Evolutionary conservation across 2,329 filamentous ascomycete species (phyloP), one percentile per base, ranked within the genome.

Genomic region (Penicillium janthinellum): DNA sequence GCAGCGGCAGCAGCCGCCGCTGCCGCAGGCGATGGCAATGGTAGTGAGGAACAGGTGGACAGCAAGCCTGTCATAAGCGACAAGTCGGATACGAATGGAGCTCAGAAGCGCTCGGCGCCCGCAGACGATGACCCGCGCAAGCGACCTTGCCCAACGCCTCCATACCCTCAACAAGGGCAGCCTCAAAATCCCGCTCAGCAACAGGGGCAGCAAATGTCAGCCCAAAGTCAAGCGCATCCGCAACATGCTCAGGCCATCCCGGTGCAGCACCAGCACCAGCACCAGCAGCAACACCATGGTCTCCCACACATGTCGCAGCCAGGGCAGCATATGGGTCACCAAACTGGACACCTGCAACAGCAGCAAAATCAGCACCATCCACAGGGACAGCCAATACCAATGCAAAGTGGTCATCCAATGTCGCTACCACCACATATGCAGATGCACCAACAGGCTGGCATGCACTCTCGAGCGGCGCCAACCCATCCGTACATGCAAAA

Each of bases 1-100:
- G 67, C 70, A n/a, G 54, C 67, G 39, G 62, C 66, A 0, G 71
- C 67, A 4, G 68, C 64, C 1, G 68, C 68, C n/a, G 62, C 66
- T 5, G 68, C 62, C 0, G 71, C 70, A 0, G 70, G 63, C 8
- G 67, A 69, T 2, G 62, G 62, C 8, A 60, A 55, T 42, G 65
- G 65, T 5, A 70, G 67, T 15, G 62, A 65, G 17, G 47, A 25
- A 12, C 60, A 62, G 25, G 55, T 35, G 10, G 60, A 65, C 0
- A 60, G 28, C 15, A 54, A 60, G 22, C n/a, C 57, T 8, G 63
- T 66, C 10, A 17, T 50, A 1, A 41, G 25, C 4, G 63, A 64
- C 14, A 50, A 42, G 7, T 11, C 44, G 20, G 61, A 64, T 28
- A 15, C 58, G 35, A 61, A 61, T 25, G 56, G 47, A 5, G 44